These are phyloP conservation scores for Ascobolus immersus DNA, from an alignment of 495 filamentous ascomycete genomes.

Conservation along the genomic window DNA sequence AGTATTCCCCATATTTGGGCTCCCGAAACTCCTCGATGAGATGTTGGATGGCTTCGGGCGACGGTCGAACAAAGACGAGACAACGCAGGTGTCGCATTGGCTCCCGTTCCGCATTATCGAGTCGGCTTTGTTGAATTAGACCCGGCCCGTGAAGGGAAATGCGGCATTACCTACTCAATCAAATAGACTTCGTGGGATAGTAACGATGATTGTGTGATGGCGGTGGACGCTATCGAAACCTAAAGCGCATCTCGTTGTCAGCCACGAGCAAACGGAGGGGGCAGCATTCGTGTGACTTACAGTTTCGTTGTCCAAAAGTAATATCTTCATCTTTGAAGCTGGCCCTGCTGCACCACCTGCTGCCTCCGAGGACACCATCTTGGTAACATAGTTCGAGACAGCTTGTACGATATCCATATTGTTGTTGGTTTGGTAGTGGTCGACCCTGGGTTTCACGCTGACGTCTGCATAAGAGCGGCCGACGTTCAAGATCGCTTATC, in stretches of 20 bases:
- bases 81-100: conserved; percentile 96
- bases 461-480: too few species aligned
- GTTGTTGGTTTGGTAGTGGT: too few species aligned
- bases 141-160: conserved; percentile 6
- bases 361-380: conserved; percentile 47
- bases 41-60: conserved; percentile 68
- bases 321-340: conserved; percentile 93
- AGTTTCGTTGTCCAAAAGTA: conserved; percentile 84
- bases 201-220: conserved; percentile 85
- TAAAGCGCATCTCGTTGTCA: conserved; percentile 15
- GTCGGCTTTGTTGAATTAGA: conserved; percentile 23
- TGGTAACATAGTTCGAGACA: conserved; percentile 83
- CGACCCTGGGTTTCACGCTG: too few species aligned
- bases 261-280: conserved; percentile 3
- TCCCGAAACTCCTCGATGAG: conserved; percentile 90
- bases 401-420: conserved; percentile 94
- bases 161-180: conserved; percentile 34
- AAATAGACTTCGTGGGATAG: conserved; percentile 95
- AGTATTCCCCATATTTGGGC: conserved; percentile 93
- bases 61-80: conserved; percentile 76
- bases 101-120: conserved; percentile 75
- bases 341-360: conserved; percentile 30
- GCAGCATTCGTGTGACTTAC: conserved; percentile 24
- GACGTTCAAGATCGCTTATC: too few species aligned
- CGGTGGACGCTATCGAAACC: conserved; percentile 76